Evolutionary conservation across 371 early-diverging fungal species (phyloP), one percentile per base, ranked within the genome.

Genomic region (Zychaea mexicana): DNA sequence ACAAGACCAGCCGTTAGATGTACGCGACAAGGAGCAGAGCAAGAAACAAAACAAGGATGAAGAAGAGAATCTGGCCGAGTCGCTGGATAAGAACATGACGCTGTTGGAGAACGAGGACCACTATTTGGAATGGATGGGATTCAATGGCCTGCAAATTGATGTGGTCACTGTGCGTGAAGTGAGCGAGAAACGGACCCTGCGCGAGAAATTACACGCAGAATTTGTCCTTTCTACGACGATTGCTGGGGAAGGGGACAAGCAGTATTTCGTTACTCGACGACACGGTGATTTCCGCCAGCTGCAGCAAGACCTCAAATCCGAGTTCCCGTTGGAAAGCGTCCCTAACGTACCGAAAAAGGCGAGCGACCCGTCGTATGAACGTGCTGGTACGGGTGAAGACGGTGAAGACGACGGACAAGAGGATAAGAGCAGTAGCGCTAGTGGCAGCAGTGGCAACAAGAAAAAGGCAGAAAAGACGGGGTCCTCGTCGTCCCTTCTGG

Each of bases 281-380:
- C 70, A 77, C 39, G 71, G 77, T 17, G 67, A 73, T 17, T 77
- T 77, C 49, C 65, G 72, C 22, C 59, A 53, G 32, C 56, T 73
- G 26, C 49, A 64, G 2, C 62, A 70, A 2, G 70, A 73, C 17
- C 36, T 77, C 52, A 61, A 64, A 45, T 33, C 64, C 21, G 64
- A 68, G 13, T 77, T 65, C 47, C 72, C 74, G 6, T 58, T 73
- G 0, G 63, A 65, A 15, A 69, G 71, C 8, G 28, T 77, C 5
- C 77, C 77, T 12, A 30, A 31, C 32, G 66, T 64, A 2, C 74
- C 77, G 19, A 60, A 62, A 57, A 77, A 77, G 33, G 64, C 70
- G 8, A 65, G 60, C 28, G 72, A 71, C 45, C 38, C 62, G 0
- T 59, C 63, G 33, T 53, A 22, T 49, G 59, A 33, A 6, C 33